Base-by-base conservation (phyloP, 2,329 filamentous ascomycete species). In the Penicillium griseofulvum region DNA sequence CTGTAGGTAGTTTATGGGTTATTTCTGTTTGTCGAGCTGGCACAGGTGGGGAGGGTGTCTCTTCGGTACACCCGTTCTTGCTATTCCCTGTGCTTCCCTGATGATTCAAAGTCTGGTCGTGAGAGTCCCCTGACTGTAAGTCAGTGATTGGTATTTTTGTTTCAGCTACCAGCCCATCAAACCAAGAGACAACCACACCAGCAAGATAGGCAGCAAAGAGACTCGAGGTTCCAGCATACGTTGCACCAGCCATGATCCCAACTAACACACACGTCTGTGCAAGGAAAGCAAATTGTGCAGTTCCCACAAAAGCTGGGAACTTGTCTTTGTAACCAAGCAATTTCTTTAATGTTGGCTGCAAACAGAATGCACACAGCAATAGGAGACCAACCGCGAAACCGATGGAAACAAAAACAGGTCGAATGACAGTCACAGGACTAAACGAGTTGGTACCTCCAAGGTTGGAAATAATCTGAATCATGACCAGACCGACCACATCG, bases 401-500 rank as follows among this genome's bases (percentile, higher is more conserved):
- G 44, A 78, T 53, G 1, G 80, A 81, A 1, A 81, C 81, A 28
- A 79, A 71, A 2, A 85, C 68, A 0, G 82, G 81, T 33, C 83
- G 71, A 16, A 81, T 67, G 14, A 84, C 70, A 2, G 74, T 79
- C 5, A 72, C 59, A 2, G 71, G 67, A 37, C 59, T 71, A 56
- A 81, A 71, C 2, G 63, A 64, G 9, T 59, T 49, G 3, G 57
- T 50, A 42, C 58, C 62, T 43, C 68, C 80, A 0, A 93, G 75
- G 44, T 85, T 86, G 0, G 87, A 83, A 22, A 94, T 87, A 43
- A 93, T 81, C 61, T 90, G 84, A 0, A 91, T 86, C 83, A 92
- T 88, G 11, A 92, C 83, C 6, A 93, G 74, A 0, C 88, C 89
- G 2, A 68, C 65, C 38, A 66, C 64, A 47, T 66, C 54, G 59